A percentile compares a stretch with the other conserved stretches of the same genome.
Evolutionary conservation across 1,139 yeast species (phyloP).

Genomic region (Debaryomycetaceae sp.): DNA sequence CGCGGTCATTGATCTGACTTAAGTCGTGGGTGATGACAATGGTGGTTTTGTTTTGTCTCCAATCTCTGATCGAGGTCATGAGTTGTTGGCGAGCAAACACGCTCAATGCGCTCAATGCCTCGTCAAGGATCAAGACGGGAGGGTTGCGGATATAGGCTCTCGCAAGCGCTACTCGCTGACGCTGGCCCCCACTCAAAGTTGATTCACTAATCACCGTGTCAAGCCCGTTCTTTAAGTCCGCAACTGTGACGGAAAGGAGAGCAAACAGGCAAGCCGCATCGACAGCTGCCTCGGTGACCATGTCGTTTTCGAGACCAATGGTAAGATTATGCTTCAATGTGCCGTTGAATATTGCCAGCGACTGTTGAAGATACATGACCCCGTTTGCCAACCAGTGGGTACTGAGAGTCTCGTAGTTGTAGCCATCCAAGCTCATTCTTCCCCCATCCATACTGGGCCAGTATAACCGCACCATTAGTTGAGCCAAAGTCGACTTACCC

Average conservation of each 20-base stretch:
- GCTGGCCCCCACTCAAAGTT: constrained; percentile 88
- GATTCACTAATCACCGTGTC: constrained; percentile 47
- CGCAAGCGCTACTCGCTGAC: constrained; percentile 77
- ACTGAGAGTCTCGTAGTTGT: constrained; percentile 38
- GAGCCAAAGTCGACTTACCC: constrained; percentile 82
- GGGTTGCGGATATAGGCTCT: constrained; percentile 72
- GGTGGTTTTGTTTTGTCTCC: constrained; percentile 72
- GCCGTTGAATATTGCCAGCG: constrained; percentile 59
- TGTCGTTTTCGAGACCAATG: constrained; percentile 32
- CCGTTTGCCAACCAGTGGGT: constrained; percentile 55
- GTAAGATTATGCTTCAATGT: constrained; percentile 61
- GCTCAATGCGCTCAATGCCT: constrained; percentile 81
- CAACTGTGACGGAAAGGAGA: constrained; percentile 42
- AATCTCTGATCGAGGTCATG: constrained; percentile 45
- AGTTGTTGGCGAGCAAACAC: constrained; percentile 38
- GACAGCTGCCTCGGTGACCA: constrained; percentile 22
- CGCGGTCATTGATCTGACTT: constrained; percentile 48
- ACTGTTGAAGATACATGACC: constrained; percentile 71
- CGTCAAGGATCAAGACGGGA: constrained; percentile 77
- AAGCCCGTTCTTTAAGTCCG: constrained; percentile 47
- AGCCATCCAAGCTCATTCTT: constrained; percentile 51
- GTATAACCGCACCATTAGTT: constrained; percentile 60
- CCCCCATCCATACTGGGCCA: constrained; percentile 51
- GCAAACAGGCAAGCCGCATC: constrained; percentile 52
- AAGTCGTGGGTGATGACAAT: constrained; percentile 78